These are phyloP conservation scores for Rutstroemia sp. DNA, from an alignment of 2,329 filamentous ascomycete species.

Conservation along the genomic window DNA sequence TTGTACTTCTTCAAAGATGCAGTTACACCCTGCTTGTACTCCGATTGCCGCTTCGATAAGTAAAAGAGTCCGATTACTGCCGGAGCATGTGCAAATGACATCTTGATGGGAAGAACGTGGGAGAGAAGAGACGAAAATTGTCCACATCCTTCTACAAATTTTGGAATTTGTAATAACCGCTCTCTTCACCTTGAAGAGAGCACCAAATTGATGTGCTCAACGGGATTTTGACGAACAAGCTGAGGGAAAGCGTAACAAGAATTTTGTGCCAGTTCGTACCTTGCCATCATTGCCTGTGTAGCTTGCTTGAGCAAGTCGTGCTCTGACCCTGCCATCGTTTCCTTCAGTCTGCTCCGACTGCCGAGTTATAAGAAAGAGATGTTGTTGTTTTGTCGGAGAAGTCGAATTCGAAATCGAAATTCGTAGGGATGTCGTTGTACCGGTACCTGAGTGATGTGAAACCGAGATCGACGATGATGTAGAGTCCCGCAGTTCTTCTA, in stretches of 20 bases:
- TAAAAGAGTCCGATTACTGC: constrained; percentile 12
- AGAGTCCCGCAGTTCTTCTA: neutral
- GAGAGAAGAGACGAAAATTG: neutral
- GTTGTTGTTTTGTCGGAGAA: neutral
- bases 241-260: constrained; percentile 9
- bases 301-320: constrained; percentile 30
- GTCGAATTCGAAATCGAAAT: neutral
- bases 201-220: neutral
- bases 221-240: neutral
- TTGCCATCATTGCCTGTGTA: constrained; percentile 31
- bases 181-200: neutral
- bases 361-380: neutral
- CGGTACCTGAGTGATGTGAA: neutral
- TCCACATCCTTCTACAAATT: neutral
- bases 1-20: constrained; percentile 1
- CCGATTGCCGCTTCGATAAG: constrained; percentile 27
- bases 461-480: neutral
- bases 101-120: constrained; percentile 1
- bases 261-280: constrained; percentile 21
- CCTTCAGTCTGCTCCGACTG: constrained; percentile 2
- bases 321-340: constrained; percentile 25
- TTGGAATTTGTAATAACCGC: too few relatives aligned
- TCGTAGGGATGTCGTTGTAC: neutral
- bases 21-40: constrained; percentile 7
- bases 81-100: constrained; percentile 10